Evolutionary conservation across 495 filamentous ascomycete species (phyloP), one percentile per base, ranked within the genome.

Genomic region (Terfezia claveryi): DNA sequence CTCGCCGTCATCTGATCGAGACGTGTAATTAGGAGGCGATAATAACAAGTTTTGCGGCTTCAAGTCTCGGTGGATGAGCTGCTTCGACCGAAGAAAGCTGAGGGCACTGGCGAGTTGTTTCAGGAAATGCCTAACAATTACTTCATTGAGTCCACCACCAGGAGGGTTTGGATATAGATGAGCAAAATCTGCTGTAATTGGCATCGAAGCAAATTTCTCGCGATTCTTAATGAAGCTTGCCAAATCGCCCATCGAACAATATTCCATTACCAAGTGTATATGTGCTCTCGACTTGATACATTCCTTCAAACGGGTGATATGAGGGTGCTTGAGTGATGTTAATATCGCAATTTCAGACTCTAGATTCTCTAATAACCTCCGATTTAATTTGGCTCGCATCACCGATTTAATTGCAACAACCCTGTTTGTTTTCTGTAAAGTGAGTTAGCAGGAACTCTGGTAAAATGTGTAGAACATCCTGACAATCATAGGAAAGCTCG

Each of bases 241-340:
- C 54, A 98, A 68, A 63, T 98, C 91, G 32, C 91, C 87, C 37
- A 98, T 72, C 62, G 92, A 84, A 69, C 91, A 98, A 69, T 88
- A 96, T 67, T 98, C 92, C 92, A 96, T 98, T 51, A 96, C 82
- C 17, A 98, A 75, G 69, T 98, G 87, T 67, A 96, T 94, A 56
- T 94, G 85, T 17, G 80, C 79, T 7, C 75, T 69, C 4, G 84
- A 80, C 65, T 96, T 89, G 67, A 84, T 75, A 71, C 87, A 94
- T 66, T 93, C 85, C 69, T 91, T 87, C 52, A 98, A 78, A 53
- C 87, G 84, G 60, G 96, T 92, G 61, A 98, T 95, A 65, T 98
- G 91, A 27, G 91, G 91, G 68, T 96, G 92, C 51, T 89, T 82
- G 16, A 96, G 74, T 61, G 77, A 81, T 68, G 87, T 87, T 59